These are phyloP conservation scores for Aspergillus carlsbadensis DNA, from an alignment of 495 filamentous ascomycete species.

Conservation along the genomic window DNA sequence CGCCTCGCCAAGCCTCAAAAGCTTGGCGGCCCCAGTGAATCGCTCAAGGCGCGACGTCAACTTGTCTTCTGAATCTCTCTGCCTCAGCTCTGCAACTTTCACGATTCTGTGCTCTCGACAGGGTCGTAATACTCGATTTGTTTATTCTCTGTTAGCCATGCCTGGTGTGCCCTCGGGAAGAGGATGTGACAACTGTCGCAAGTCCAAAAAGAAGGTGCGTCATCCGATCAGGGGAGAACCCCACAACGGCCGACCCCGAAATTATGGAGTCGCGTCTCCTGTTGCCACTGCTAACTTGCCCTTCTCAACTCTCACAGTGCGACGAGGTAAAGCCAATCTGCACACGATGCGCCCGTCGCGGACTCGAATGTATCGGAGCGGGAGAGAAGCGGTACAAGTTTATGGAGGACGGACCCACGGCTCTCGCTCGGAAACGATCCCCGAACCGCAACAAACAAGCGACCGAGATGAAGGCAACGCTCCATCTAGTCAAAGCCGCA, in stretches of 20 bases:
- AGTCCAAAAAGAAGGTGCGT: conserved; percentile 54
- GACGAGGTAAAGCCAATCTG: conserved; percentile 43
- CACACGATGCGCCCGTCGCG: conserved; percentile 46
- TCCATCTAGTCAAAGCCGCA: not conserved
- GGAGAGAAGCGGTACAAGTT: conserved; percentile 51
- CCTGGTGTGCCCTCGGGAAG: conserved; percentile 49
- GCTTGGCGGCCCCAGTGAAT: not conserved
- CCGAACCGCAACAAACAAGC: conserved; percentile 4
- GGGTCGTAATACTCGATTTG: not conserved
- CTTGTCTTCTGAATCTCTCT: not conserved
- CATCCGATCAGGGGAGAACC: too few species aligned
- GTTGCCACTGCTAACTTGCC: not conserved
- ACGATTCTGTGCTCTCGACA: too few species aligned
- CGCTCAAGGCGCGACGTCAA: not conserved
- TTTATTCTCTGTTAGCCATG: conserved; percentile 28
- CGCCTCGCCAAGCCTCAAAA: conserved; percentile 8
- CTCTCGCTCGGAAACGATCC: not conserved
- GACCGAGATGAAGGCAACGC: not conserved
- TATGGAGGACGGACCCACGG: conserved; percentile 28
- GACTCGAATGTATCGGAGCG: conserved; percentile 44
- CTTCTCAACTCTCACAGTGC: conserved; percentile 27
- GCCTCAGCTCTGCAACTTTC: not conserved
- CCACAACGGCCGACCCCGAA: not conserved
- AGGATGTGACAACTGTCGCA: conserved; percentile 50
- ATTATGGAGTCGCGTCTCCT: not conserved